Base-by-base conservation (phyloP, 2,329 filamentous ascomycete species). In the Pseudogymnoascus pannorum region DNA sequence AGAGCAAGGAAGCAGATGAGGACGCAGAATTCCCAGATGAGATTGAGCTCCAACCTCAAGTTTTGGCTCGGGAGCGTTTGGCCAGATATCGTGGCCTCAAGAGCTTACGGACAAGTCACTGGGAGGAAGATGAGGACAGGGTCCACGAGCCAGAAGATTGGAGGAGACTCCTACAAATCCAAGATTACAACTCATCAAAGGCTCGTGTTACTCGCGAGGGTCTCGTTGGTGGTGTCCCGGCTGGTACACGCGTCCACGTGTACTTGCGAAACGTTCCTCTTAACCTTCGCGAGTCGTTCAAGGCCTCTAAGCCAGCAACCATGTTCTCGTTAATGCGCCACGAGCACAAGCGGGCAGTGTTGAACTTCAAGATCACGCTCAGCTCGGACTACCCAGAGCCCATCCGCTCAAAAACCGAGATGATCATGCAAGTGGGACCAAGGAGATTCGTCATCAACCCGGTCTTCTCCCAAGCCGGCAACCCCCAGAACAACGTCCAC, bases 1-100 rank as follows among this genome's bases (percentile, higher is more conserved):
- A 92, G 70, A 85, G 86, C 59, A 86, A 86, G 22, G 93, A 97
- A 67, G 91, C 86, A 3, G 84, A 92, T 58, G 92, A 97, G 12
- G 94, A 99, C 73, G 84, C 89, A 60, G 93, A 97, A 73, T 99
- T 97, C 74, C 94, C 94, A 0, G 94, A 99, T 67, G 94, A 99
- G 74, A 94, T 99, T 62, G 95, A 99, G 74, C 79, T 99, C 60
- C 91, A 90, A 66, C 94, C 95, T 0, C 84, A 93, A 60, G 91
- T 95, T 3, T 80, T 91, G 48, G 94, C 94, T 0, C 80, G 91
- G 59, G 94, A 99, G 75, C 83, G 94, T 48, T 78, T 99, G 60
- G 85, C 88, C 7, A 85, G 90, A 63, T 99, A 97, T 75, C 83
- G 94, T 70, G 94, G 94, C 42, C 76, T 99, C 66, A 99, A 97